These are phyloP conservation scores for Favolaschia claudopus DNA, from an alignment of 768 basidiomycete species.

Conservation along the genomic window DNA sequence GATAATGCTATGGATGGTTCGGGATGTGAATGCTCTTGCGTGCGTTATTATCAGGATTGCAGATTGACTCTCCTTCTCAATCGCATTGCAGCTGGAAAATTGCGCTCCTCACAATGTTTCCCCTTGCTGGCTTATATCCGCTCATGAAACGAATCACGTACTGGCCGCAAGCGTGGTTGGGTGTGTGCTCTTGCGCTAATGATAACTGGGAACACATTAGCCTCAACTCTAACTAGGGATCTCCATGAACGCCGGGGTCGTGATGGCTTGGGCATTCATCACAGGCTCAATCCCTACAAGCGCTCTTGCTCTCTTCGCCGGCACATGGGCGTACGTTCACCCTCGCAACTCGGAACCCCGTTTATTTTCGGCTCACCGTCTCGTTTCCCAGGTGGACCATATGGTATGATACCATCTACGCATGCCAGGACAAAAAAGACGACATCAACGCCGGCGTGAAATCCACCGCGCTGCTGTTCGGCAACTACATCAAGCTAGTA, in stretches of 20 bases:
- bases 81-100: slow-evolving; percentile 25
- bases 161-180: slow-evolving; percentile 52
- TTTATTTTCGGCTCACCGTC: background rate
- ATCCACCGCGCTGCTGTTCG: slow-evolving; percentile 70
- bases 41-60: slow-evolving; percentile 3
- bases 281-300: slow-evolving; percentile 18
- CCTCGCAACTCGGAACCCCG: background rate
- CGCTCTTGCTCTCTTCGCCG: slow-evolving; percentile 19
- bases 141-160: slow-evolving; percentile 50
- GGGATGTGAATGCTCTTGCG: slow-evolving; percentile 21
- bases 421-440: slow-evolving; percentile 64
- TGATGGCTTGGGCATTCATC: slow-evolving; percentile 33
- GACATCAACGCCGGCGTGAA: slow-evolving; percentile 66
- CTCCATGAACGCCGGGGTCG: slow-evolving; percentile 28
- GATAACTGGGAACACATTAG: background rate
- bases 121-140: slow-evolving; percentile 43
- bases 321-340: slow-evolving; percentile 22
- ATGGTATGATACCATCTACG: slow-evolving; percentile 62
- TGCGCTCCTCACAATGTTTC: slow-evolving; percentile 32
- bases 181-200: slow-evolving; percentile 14
- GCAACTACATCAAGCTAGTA: slow-evolving; percentile 48
- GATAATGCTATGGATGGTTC: slow-evolving; percentile 25
- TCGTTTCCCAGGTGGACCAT: slow-evolving; percentile 24
- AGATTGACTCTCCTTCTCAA: background rate
- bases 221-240: slow-evolving; percentile 19